phyloP scores from a whole-genome alignment of 441 rosid species.

The Gossypium trilobum region DNA sequence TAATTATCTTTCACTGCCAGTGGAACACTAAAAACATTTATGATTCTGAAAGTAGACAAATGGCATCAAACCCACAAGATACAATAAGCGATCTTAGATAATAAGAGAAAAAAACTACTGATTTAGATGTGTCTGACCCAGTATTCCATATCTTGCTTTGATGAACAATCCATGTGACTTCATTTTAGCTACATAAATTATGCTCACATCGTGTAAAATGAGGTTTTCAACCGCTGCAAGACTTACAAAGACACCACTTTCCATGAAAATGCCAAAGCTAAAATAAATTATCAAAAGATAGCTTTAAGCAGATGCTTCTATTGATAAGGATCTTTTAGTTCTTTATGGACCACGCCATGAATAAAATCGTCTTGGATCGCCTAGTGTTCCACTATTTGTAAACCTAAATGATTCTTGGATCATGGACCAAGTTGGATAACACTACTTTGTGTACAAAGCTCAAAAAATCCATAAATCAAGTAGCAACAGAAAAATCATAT shows the following conservation, averaged over 20 bases:
- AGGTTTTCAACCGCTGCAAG: background rate
- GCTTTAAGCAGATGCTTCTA: conserved; percentile 7
- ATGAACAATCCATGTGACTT: conserved; percentile 3
- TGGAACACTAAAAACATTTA: background rate
- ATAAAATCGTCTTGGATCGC: background rate
- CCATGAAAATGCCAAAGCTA: background rate
- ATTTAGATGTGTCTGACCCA: background rate
- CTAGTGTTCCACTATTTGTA: background rate
- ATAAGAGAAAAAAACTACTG: background rate
- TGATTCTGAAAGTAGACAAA: background rate
- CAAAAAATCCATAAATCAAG: background rate
- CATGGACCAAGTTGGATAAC: background rate
- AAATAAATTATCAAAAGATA: background rate
- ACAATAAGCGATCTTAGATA: background rate
- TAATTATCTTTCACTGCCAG: background rate
- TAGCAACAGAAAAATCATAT: background rate
- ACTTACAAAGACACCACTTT: background rate
- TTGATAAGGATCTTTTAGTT: background rate
- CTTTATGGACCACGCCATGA: background rate
- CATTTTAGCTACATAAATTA: background rate
- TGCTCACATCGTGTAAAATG: background rate
- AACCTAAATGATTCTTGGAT: background rate
- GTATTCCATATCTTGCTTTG: background rate
- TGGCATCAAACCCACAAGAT: background rate
- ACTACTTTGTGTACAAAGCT: background rate